Base-by-base conservation (phyloP, 805 yeast species). In the Saccharomycopsis selenospora region DNA sequence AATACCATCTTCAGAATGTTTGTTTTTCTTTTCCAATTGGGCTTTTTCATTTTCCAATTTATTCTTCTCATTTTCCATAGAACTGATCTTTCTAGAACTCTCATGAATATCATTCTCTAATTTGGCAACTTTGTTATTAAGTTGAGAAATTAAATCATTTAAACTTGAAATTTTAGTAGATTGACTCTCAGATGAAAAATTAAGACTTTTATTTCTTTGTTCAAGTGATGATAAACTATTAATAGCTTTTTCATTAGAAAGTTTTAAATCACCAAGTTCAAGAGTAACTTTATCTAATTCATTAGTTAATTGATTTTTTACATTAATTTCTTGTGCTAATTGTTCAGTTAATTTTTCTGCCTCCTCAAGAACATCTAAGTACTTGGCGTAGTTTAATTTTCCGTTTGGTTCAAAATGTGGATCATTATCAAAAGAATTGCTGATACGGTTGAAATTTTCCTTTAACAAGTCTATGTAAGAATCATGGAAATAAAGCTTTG, bases 1-100 rank as follows among this genome's bases (percentile, higher is more conserved):
- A 45, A 90, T 82, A 3, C 95, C 97, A 51, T 79, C 82, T 58
- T 90, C 96, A 1, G 91, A 85, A 54, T 76, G 81, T 23, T 71
- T 70, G 56, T 79, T 82, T 10, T 72, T 75, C 1, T 36, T 54
- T 1, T 53, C 53, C 4, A 62, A 45, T 1, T 52, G 59, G 4
- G 59, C 56, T 2, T 70, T 52, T 10, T 63, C 62, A 2, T 54
- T 53, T 14, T 57, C 60, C 23, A 63, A 45, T 2, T 51, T 51
- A 6, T 43, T 45, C 29, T 61, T 55, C n/a, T 62, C 61, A 2
- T 40, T 49, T 10, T 53, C 52, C 20, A 61, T 18, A 1, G 28
- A 30, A 10, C 56, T 49, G 36, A 49, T n/a, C 25, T 47, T 40
- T 3, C 54, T 51, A 22, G 45, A 42, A 1, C 44, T 48, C 13